Conservation (phyloP, 805 yeast genomes). For the Candida germanica region DNA sequence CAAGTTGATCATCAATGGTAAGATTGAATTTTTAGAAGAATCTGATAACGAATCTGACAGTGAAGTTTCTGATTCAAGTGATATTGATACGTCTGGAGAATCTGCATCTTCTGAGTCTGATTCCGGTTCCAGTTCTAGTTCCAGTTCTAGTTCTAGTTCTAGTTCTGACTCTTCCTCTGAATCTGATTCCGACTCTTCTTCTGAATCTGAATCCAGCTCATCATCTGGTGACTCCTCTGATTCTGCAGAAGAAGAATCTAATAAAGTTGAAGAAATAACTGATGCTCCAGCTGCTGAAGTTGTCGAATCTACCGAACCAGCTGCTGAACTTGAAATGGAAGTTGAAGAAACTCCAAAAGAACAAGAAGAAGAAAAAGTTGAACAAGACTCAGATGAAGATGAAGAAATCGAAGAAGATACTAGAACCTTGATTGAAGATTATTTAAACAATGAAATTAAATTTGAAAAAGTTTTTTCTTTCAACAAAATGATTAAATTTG, state of each 20-base stretch:
- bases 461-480: slow-evolving; percentile 44
- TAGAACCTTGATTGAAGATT: slow-evolving; percentile 34
- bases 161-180: slow-evolving; percentile 13
- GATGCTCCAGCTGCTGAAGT: slow-evolving; percentile 1
- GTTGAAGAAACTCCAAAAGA: slow-evolving; percentile 1
- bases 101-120: slow-evolving; percentile 7
- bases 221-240: background rate
- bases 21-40: slow-evolving; percentile 23
- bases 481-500: slow-evolving; percentile 35
- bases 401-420: slow-evolving; percentile 43
- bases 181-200: slow-evolving; percentile 15
- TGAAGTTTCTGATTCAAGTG: slow-evolving; percentile 13
- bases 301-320: slow-evolving; percentile 2
- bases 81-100: slow-evolving; percentile 13
- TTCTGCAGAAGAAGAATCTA: slow-evolving; percentile 11
- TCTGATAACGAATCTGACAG: slow-evolving; percentile 16
- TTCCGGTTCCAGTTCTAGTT: slow-evolving; percentile 11
- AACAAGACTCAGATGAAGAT: slow-evolving; percentile 21
- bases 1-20: slow-evolving; percentile 40
- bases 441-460: slow-evolving; percentile 32
- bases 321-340: slow-evolving; percentile 5
- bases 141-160: slow-evolving; percentile 16
- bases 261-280: slow-evolving; percentile 3
- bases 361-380: slow-evolving; percentile 15
- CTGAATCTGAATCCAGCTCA: slow-evolving; percentile 6